Evolutionary conservation across 768 basidiomycete genomes (phyloP).

Genomic region (Heimioporus sp.): DNA sequence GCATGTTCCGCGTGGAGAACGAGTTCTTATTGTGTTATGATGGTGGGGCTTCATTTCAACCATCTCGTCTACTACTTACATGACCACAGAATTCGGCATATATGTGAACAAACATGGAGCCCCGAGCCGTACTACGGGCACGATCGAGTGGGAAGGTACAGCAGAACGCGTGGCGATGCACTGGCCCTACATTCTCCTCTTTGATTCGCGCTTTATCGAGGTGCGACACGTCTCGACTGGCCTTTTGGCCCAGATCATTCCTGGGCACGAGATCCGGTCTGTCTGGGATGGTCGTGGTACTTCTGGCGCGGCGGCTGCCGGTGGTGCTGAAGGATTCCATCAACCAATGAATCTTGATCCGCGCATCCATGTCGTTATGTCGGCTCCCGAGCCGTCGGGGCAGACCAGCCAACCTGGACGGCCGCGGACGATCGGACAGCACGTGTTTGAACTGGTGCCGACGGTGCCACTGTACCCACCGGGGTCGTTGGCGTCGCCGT

Average conservation of each 20-base stretch:
- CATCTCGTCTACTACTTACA: slow-evolving; percentile 1
- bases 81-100: slow-evolving; percentile 74
- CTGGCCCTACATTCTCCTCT: slow-evolving; percentile 82
- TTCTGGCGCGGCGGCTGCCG: slow-evolving; percentile 22
- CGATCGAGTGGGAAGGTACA: slow-evolving; percentile 93
- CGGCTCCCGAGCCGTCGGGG: slow-evolving; percentile 40
- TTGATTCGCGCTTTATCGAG: slow-evolving; percentile 89
- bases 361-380: slow-evolving; percentile 86
- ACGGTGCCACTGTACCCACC: slow-evolving; percentile 38
- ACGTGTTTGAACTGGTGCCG: slow-evolving; percentile 71
- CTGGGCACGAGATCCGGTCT: slow-evolving; percentile 78
- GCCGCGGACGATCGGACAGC: slow-evolving; percentile 57
- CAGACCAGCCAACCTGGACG: slow-evolving; percentile 39
- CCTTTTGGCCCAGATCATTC: slow-evolving; percentile 77
- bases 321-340: slow-evolving; percentile 32
- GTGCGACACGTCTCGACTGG: slow-evolving; percentile 82
- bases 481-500: slow-evolving; percentile 51
- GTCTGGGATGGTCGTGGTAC: slow-evolving; percentile 83
- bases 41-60: slow-evolving; percentile 44
- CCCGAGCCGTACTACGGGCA: slow-evolving; percentile 64
- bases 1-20: slow-evolving; percentile 88
- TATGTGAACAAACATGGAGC: slow-evolving; percentile 93
- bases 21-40: slow-evolving; percentile 90
- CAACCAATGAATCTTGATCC: slow-evolving; percentile 66
- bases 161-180: slow-evolving; percentile 89